phyloP scores from a whole-genome alignment of 2,329 filamentous ascomycete genomes.

The Capronia epimyces region DNA sequence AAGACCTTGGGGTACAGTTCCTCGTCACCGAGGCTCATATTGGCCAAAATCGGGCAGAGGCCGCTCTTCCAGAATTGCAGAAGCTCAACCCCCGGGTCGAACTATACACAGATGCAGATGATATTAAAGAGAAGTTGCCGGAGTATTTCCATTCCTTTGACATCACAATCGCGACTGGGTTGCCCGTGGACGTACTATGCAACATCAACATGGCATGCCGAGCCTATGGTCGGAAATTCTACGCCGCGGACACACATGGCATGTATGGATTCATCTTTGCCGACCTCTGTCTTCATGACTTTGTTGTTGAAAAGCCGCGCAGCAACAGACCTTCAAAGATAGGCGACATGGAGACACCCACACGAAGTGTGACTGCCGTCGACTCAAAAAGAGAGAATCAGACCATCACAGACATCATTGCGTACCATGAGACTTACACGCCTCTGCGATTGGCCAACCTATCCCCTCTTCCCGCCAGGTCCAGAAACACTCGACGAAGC shows the following conservation, averaged over 20 bases:
- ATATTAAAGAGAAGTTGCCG: constrained; percentile 61
- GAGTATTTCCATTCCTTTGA: constrained; percentile 76
- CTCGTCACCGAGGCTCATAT: constrained; percentile 68
- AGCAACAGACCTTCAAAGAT: constrained; percentile 63
- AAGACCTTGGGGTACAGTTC: constrained; percentile 77
- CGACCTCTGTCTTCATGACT: constrained; percentile 85
- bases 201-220: constrained; percentile 83
- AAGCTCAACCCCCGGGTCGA: constrained; percentile 85
- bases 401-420: constrained; percentile 77
- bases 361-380: constrained; percentile 67
- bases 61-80: constrained; percentile 69
- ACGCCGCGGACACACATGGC: constrained; percentile 80
- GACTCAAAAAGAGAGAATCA: constrained; percentile 62
- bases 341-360: constrained; percentile 63
- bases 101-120: constrained; percentile 63
- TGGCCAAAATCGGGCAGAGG: constrained; percentile 77
- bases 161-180: constrained; percentile 83
- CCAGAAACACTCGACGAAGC: constrained; percentile 61
- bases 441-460: constrained; percentile 81
- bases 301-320: constrained; percentile 76
- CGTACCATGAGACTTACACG: constrained; percentile 84
- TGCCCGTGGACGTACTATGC: constrained; percentile 67
- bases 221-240: constrained; percentile 72
- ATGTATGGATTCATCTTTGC: constrained; percentile 94
- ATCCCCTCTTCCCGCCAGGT: constrained; percentile 66